Evolutionary conservation across 2,329 filamentous ascomycete genomes (phyloP), one percentile per base, ranked within the genome.

Genomic region (Colletotrichum aenigma): DNA sequence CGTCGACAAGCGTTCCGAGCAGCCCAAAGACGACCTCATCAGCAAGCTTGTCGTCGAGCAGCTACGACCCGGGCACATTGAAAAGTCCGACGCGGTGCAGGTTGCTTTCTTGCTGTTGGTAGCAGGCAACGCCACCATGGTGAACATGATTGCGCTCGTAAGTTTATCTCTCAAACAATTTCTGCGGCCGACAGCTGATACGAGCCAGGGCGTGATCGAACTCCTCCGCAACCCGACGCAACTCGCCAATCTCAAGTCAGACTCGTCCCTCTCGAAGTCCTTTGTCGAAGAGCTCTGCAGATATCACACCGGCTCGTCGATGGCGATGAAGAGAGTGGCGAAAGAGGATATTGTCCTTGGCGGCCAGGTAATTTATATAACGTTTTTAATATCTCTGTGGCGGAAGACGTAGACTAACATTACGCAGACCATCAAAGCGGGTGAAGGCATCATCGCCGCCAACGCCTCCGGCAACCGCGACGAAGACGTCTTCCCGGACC

Each of bases 51-150:
- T 84, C 26, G 82, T 81, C 2, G 84, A 88, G 52, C 86, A 88
- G 58, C 80, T 87, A 9, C 83, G 82, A 55, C 78, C 82, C 1
- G 86, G 86, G 0, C 81, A 84, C 36, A 83, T 87, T 16, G 80
- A 82, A 3, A 86, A 84, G 76, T 80, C 83, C 1, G 86, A 88
- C 52, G 84, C 84, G 2, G 82, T 89, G 1, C 86, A 88, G 71
- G 87, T 89, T 62, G 86, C 88, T 0, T 89, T 89, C 43, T 80
- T 90, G 9, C 81, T 89, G 7, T 84, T 90, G 2, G 87, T 89
- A 2, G 88, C 88, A 0, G 88, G 88, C 3, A 90, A 89, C 48
- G 88, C 88, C 0, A 89, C 88, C 1, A 87, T 89, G 85, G 85
- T 89, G 6, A 89, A 86, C 78, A 89, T 88, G 85, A 89, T 89